Conservation (phyloP, 805 yeast species). For the Middelhovenomyces tepae region DNA sequence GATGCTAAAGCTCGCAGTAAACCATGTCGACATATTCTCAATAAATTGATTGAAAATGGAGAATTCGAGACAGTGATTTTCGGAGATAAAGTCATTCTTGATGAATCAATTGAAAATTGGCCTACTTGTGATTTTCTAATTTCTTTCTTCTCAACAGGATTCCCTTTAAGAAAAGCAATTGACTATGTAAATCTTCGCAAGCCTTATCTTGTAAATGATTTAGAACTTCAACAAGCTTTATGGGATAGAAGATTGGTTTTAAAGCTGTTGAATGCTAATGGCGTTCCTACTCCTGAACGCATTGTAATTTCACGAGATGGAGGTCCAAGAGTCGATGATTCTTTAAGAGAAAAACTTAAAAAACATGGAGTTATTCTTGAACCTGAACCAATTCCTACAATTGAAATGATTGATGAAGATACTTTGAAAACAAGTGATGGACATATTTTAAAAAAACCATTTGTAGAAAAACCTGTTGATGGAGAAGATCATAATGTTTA, state of each 20-base stretch:
- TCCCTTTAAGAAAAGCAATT: slow-evolving; percentile 93
- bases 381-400: slow-evolving; percentile 53
- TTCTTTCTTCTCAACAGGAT: slow-evolving; percentile 90
- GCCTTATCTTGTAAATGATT: slow-evolving; percentile 83
- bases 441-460: slow-evolving; percentile 68
- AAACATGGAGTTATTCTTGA: slow-evolving; percentile 50
- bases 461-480: slow-evolving; percentile 96
- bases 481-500: slow-evolving; percentile 98
- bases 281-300: slow-evolving; percentile 86
- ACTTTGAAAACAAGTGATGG: slow-evolving; percentile 77
- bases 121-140: slow-evolving; percentile 96
- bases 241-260: slow-evolving; percentile 96
- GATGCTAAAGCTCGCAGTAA: slow-evolving; percentile 92
- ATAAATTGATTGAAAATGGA: slow-evolving; percentile 80
- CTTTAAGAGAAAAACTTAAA: slow-evolving; percentile 49
- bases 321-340: slow-evolving; percentile 78
- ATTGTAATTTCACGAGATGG: slow-evolving; percentile 92
- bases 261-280: slow-evolving; percentile 62
- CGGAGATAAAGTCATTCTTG: slow-evolving; percentile 94
- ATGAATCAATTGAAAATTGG: slow-evolving; percentile 93
- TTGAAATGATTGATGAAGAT: slow-evolving; percentile 80
- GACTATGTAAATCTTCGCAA: slow-evolving; percentile 79
- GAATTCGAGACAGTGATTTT: slow-evolving; percentile 95
- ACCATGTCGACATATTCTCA: slow-evolving; percentile 88
- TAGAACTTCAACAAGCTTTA: slow-evolving; percentile 82